These are phyloP conservation scores for Spirogloea muscicola DNA, from an alignment of 139 green algal species.

Conservation along the genomic window DNA sequence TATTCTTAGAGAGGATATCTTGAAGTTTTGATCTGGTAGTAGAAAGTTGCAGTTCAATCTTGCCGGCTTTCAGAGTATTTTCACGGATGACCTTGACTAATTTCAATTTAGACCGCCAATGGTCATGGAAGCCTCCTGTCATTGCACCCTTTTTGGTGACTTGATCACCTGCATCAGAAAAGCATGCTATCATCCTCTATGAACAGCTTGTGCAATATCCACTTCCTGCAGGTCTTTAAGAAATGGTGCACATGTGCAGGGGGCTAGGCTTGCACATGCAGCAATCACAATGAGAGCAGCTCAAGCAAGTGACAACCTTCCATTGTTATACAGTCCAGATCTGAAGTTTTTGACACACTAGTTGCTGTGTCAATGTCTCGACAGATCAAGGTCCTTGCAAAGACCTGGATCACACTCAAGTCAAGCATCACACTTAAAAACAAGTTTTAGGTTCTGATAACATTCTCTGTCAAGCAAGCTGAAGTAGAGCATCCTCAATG, in stretches of 20 bases:
- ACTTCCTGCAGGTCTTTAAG: too few species aligned
- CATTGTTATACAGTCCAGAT: conserved; percentile 85
- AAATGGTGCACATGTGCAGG: too few species aligned
- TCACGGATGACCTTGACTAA: conserved; percentile 34
- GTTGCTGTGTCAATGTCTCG: conserved; percentile 51
- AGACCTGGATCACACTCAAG: conserved; percentile 47
- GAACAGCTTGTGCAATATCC: too few species aligned
- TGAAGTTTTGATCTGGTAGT: conserved; percentile 15
- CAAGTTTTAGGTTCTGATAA: too few species aligned
- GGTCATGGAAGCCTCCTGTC: conserved; percentile 74
- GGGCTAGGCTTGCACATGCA: too few species aligned
- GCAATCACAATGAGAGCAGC: too few species aligned
- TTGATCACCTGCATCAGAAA: conserved; percentile 64
- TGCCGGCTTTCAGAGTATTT: background rate
- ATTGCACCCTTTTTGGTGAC: conserved; percentile 69
- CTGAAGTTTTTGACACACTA: conserved; percentile 21
- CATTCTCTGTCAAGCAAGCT: background rate
- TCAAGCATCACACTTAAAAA: too few species aligned
- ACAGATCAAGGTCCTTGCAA: conserved; percentile 51
- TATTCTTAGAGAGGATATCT: conserved; percentile 46
- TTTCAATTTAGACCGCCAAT: conserved; percentile 52
- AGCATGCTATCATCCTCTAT: too few species aligned
- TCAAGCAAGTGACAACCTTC: too few species aligned
- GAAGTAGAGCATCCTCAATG: background rate
- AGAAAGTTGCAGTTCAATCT: conserved; percentile 18